These are phyloP conservation scores for Nasturtium officinale DNA, from an alignment of 345 rosid genomes.

Conservation along the genomic window DNA sequence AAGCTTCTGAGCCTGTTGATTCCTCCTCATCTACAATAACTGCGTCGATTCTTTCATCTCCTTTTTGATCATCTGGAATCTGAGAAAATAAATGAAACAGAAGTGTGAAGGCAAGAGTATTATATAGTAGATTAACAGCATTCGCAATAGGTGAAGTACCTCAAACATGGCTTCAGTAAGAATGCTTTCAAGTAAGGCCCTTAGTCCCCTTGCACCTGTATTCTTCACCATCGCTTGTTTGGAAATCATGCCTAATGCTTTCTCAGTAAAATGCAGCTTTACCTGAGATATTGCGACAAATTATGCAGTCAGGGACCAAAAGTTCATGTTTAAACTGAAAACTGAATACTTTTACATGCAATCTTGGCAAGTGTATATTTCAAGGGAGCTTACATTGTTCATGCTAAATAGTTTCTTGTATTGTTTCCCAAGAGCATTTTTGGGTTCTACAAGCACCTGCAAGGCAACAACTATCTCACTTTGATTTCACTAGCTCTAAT, in stretches of 20 bases:
- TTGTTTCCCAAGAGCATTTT: constrained; percentile 92
- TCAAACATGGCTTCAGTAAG: constrained; percentile 96
- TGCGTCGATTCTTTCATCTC: constrained; percentile 69
- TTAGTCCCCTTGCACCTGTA: constrained; percentile 93
- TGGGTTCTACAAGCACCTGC: constrained; percentile 89
- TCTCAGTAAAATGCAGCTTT: constrained; percentile 79
- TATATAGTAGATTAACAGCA: not conserved
- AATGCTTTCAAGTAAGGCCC: constrained; percentile 86
- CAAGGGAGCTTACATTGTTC: constrained; percentile 65
- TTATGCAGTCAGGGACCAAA: constrained; percentile 8
- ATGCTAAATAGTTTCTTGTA: constrained; percentile 89
- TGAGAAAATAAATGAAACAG: constrained; percentile 44
- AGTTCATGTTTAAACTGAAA: not conserved
- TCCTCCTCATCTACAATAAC: constrained; percentile 84
- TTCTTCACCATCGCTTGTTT: constrained; percentile 86
- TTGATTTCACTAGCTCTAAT: constrained; percentile 3
- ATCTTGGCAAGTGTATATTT: constrained; percentile 26
- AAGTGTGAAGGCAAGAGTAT: constrained; percentile 1
- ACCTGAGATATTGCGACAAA: constrained; percentile 57
- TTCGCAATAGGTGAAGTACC: constrained; percentile 49
- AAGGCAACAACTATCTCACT: constrained; percentile 9
- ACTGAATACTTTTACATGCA: not conserved
- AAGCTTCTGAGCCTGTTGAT: constrained; percentile 60
- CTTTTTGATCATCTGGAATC: constrained; percentile 80
- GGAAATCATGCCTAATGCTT: constrained; percentile 75